Percentiles rank a stretch among this genome's conserved stretches.
Evolutionary conservation across 345 rosid species (phyloP).

Genomic region (Linum usitatissimum): DNA sequence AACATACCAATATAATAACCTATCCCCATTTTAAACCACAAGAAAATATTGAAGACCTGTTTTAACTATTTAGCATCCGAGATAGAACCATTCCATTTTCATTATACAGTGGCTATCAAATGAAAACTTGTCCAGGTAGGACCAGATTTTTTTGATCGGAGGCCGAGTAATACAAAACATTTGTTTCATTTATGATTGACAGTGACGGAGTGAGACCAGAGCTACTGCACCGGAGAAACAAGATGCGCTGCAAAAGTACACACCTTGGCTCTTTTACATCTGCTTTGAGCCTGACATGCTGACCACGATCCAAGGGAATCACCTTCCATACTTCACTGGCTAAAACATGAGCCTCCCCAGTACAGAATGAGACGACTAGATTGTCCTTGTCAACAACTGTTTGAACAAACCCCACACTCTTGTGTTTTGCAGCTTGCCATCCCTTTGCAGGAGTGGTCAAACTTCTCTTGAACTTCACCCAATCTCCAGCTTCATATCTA

Average conservation of each 20-base stretch:
- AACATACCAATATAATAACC: no score
- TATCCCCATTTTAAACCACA: no score
- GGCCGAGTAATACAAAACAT: no score
- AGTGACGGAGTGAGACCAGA: neutral
- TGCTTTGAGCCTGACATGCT: constrained; percentile 70
- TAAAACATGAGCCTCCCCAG: constrained; percentile 75
- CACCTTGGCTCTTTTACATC: constrained; percentile 91
- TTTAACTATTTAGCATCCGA: no score
- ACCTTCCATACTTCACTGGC: constrained; percentile 78
- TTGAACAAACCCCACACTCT: constrained; percentile 96
- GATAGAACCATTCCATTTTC: no score
- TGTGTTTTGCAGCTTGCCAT: constrained; percentile 88
- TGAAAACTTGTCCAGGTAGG: no score
- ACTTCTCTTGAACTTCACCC: constrained; percentile 90
- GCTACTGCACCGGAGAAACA: no score
- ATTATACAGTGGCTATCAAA: no score
- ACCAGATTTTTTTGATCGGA: no score
- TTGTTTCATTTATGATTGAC: no score
- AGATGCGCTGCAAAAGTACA: neutral
- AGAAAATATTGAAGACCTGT: no score
- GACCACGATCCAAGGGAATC: constrained; percentile 93
- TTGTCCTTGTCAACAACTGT: constrained; percentile 56
- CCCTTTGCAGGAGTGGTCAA: constrained; percentile 61
- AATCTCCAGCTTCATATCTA: constrained; percentile 90
- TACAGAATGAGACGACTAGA: constrained; percentile 76